Conservation (phyloP, 139 green algal genomes). For the Picochlorum sp. region DNA sequence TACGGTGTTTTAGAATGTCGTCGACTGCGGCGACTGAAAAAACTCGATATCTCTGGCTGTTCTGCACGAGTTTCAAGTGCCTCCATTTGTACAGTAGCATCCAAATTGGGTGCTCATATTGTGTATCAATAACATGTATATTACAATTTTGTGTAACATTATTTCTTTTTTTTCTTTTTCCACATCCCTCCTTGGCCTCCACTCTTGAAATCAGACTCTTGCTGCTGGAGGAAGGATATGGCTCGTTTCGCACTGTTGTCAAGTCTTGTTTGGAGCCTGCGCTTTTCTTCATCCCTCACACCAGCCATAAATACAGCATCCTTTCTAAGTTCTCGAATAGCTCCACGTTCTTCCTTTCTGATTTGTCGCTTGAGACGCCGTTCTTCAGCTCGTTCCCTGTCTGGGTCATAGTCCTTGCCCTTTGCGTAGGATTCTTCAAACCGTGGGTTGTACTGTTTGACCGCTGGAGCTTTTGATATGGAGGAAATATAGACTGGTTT, state of each 20-base stretch:
- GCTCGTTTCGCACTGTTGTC: slow-evolving; percentile 14
- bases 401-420: slow-evolving; percentile 72
- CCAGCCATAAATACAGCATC: slow-evolving; percentile 68
- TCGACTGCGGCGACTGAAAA: not conserved
- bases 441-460: slow-evolving; percentile 62
- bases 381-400: slow-evolving; percentile 55
- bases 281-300: slow-evolving; percentile 37
- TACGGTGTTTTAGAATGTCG: not conserved
- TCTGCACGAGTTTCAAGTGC: not conserved
- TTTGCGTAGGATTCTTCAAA: slow-evolving; percentile 78
- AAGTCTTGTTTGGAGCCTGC: slow-evolving; percentile 22
- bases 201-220: slow-evolving; percentile 71
- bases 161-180: slow-evolving; percentile 59
- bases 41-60: slow-evolving; percentile 4
- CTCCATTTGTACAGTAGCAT: not conserved
- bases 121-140: not conserved
- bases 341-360: slow-evolving; percentile 55
- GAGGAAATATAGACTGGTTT: slow-evolving; percentile 19
- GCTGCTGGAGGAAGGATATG: slow-evolving; percentile 65
- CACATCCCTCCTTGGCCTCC: slow-evolving; percentile 83
- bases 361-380: slow-evolving; percentile 57
- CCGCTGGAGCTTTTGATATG: slow-evolving; percentile 33
- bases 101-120: not conserved
- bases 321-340: slow-evolving; percentile 83
- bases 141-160: slow-evolving; percentile 2